These are phyloP conservation scores for Aspergillus affinis DNA, from an alignment of 495 filamentous ascomycete genomes.

Conservation along the genomic window DNA sequence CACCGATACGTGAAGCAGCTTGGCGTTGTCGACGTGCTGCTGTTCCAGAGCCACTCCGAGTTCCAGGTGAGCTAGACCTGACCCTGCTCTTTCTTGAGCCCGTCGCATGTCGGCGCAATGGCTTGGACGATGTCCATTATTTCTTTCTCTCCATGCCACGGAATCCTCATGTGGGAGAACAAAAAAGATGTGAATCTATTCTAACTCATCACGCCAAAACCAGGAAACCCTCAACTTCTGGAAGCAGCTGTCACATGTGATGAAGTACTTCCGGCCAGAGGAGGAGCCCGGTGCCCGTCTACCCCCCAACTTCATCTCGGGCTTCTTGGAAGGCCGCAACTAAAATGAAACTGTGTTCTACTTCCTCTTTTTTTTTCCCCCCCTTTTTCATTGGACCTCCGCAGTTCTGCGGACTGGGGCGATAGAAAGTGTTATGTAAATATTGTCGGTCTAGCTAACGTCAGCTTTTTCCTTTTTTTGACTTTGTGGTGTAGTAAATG, in stretches of 20 bases:
- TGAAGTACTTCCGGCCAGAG: conserved; percentile 94
- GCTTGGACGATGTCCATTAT: background rate
- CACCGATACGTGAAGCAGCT: conserved; percentile 91
- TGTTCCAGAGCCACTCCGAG: conserved; percentile 85
- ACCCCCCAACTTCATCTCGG: conserved; percentile 84
- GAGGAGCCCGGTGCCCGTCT: conserved; percentile 77
- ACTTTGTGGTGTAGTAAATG: too few species aligned
- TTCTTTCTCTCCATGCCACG: conserved; percentile 2
- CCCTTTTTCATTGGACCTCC: conserved; percentile 14
- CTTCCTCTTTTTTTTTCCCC: conserved; percentile 21
- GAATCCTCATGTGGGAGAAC: background rate
- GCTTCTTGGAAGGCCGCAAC: conserved; percentile 78
- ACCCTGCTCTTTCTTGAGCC: background rate
- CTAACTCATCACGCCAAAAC: background rate
- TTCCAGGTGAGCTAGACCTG: conserved; percentile 63
- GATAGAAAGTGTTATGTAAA: conserved; percentile 44
- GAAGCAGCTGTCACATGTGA: conserved; percentile 94
- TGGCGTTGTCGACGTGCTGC: conserved; percentile 78
- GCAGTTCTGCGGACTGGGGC: conserved; percentile 11
- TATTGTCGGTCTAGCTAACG: conserved; percentile 42
- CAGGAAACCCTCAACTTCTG: conserved; percentile 99
- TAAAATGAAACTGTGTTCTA: conserved; percentile 25
- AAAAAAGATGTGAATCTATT: background rate
- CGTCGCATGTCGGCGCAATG: background rate
- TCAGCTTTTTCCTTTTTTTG: conserved; percentile 12